Base-by-base conservation (phyloP, 495 filamentous ascomycete genomes). In the Hypoxylon perforatum region DNA sequence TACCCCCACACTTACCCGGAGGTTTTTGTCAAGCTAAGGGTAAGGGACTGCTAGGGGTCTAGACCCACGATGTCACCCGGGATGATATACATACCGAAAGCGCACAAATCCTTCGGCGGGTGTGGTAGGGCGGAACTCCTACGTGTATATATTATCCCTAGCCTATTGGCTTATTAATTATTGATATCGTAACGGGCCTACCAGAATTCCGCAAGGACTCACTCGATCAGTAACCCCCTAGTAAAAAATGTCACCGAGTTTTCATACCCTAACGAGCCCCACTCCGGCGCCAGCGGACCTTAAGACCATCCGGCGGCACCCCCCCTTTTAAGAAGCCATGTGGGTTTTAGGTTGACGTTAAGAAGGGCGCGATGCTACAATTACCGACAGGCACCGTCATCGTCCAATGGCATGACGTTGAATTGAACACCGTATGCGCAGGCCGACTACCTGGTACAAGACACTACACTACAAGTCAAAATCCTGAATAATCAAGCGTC, bases 191-290 rank as follows among this genome's bases (percentile, higher is more conserved):
- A 23, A 46, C n/a, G 18, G 44, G 19, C 21, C 12, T 46, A 19
- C 44, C 44, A 19, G 21, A 46, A 46, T n/a, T n/a, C 18, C 21
- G 1, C 4, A 19, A 46, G 23, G 12, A 5, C 7, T 46, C 21
- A 11, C 19, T 46, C 44, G 19, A 46, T 46, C 44, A 10, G 44
- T 22, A 23, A 46, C 44, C 44, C 44, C 44, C 44, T 18, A 11
- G 22, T 23, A 22, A 11, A 8, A 12, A 22, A 22, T 46, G 19
- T 6, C 21, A 23, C 44, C n/a, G n/a, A n/a, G 44, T 12, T 46
- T 7, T 44, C 2, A 19, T 9, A 4, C 3, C 7, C 44, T 21
- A 19, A 6, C 21, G 21, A 18, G 3, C 44, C 44, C 44, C 44
- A 14, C 44, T 23, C 19, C 6, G 8, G n/a, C n/a, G n/a, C n/a